Percentiles rank a stretch among this genome's conserved stretches.
Conservation (phyloP, 805 yeast genomes). For the Candida broadrunensis region DNA sequence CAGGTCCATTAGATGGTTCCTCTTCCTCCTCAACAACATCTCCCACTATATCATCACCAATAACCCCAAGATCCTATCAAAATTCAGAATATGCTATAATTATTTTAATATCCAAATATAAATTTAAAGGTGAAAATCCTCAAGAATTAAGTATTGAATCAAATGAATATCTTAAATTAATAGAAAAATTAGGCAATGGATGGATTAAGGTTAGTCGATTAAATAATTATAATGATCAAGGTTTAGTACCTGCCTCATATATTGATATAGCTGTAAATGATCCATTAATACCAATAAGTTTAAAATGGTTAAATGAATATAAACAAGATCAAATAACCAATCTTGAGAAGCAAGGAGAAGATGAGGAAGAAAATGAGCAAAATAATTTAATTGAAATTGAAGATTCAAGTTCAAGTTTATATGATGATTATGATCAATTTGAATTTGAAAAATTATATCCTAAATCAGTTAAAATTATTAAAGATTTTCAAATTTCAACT, state of each 20-base stretch:
- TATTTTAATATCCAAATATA: conserved; percentile 28
- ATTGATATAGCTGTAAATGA: conserved; percentile 40
- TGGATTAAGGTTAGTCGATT: conserved; percentile 34
- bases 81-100: conserved; percentile 12
- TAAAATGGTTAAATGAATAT: conserved; percentile 27
- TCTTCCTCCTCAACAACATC: conserved; percentile 1
- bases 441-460: conserved; percentile 13
- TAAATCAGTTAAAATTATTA: conserved; percentile 15
- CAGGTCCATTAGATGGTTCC: conserved; percentile 16
- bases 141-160: conserved; percentile 25
- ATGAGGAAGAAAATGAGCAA: background rate
- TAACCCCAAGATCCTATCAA: background rate
- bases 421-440: conserved; percentile 4
- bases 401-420: background rate
- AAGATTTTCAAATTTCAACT: conserved; percentile 22
- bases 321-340: background rate
- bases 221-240: conserved; percentile 17
- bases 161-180: conserved; percentile 27
- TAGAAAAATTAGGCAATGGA: conserved; percentile 38
- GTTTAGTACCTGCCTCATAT: conserved; percentile 38
- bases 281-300: conserved; percentile 25
- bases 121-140: conserved; percentile 23
- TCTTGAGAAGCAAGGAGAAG: background rate
- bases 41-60: background rate
- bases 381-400: background rate